Conservation (phyloP, 2,329 filamentous ascomycete species). For the Leptoxyphium fumago region DNA sequence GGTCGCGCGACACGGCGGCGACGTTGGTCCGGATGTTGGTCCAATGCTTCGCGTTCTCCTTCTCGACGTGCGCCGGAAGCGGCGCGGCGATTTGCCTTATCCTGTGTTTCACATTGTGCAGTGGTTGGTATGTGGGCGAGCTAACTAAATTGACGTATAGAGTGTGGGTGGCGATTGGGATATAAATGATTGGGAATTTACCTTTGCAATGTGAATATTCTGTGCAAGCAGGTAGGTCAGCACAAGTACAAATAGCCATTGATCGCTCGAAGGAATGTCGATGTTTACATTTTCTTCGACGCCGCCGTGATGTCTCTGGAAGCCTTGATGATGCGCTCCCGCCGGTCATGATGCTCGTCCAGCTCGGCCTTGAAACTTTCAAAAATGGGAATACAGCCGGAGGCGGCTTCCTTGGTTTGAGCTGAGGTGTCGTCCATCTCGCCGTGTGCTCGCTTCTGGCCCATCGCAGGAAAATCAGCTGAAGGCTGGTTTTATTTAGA, state of each 20-base stretch:
- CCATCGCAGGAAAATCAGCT: background rate
- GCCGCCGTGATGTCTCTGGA: slow-evolving; percentile 84
- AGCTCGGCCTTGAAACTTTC: slow-evolving; percentile 72
- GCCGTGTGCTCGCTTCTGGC: slow-evolving; percentile 7
- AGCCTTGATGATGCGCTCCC: slow-evolving; percentile 79
- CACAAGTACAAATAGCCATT: background rate
- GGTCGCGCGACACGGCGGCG: slow-evolving; percentile 50
- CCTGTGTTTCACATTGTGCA: slow-evolving; percentile 27
- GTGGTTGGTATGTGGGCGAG: background rate
- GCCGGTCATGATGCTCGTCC: slow-evolving; percentile 85
- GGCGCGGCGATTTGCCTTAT: slow-evolving; percentile 44
- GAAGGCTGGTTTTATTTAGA: too few relatives aligned
- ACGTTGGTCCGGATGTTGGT: slow-evolving; percentile 59
- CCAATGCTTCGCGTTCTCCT: slow-evolving; percentile 56
- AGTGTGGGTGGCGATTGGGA: background rate
- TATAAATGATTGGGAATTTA: slow-evolving; percentile 17
- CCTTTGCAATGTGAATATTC: slow-evolving; percentile 76
- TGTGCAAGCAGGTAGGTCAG: slow-evolving; percentile 19
- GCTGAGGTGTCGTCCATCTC: slow-evolving; percentile 8
- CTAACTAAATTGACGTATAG: too few relatives aligned
- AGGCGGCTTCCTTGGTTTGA: slow-evolving; percentile 10
- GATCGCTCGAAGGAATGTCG: background rate
- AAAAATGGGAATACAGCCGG: slow-evolving; percentile 55
- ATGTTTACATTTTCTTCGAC: slow-evolving; percentile 84
- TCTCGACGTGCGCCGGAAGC: slow-evolving; percentile 53